Percentiles rank a stretch among this genome's conserved stretches.
Evolutionary conservation across 805 yeast species (phyloP).

Genomic region (Cyberlindnera euphorbiiphila): DNA sequence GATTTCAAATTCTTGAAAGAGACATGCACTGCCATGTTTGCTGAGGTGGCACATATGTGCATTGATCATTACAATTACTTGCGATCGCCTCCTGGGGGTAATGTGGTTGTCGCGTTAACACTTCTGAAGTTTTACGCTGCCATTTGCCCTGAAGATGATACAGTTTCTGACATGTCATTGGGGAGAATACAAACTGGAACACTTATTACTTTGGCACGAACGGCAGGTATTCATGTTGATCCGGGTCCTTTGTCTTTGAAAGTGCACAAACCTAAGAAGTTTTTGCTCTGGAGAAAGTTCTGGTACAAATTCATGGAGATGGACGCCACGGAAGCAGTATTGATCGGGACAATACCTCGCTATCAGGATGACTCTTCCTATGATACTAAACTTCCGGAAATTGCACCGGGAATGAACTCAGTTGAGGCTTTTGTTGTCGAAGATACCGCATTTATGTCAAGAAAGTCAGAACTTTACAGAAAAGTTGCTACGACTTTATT

Average conservation of each 20-base stretch:
- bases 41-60: slow-evolving; percentile 31
- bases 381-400: slow-evolving; percentile 26
- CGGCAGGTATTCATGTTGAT: slow-evolving; percentile 54
- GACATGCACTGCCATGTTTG: slow-evolving; percentile 4
- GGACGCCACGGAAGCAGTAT: slow-evolving; percentile 18
- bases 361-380: slow-evolving; percentile 19
- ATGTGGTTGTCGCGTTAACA: slow-evolving; percentile 48
- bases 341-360: slow-evolving; percentile 13
- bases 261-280: not conserved
- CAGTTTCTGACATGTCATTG: slow-evolving; percentile 46
- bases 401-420: slow-evolving; percentile 33
- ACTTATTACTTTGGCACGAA: slow-evolving; percentile 46
- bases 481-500: slow-evolving; percentile 31
- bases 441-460: slow-evolving; percentile 29
- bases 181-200: slow-evolving; percentile 43
- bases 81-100: slow-evolving; percentile 38
- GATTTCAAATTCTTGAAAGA: slow-evolving; percentile 7
- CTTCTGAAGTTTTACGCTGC: slow-evolving; percentile 44
- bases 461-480: slow-evolving; percentile 29
- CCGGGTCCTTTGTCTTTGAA: slow-evolving; percentile 31
- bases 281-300: slow-evolving; percentile 21
- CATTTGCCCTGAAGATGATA: slow-evolving; percentile 53
- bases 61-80: slow-evolving; percentile 46
- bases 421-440: slow-evolving; percentile 36
- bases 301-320: slow-evolving; percentile 25